phyloP scores from a whole-genome alignment of 306 rosid species.

The Ormosia semicastrata region DNA sequence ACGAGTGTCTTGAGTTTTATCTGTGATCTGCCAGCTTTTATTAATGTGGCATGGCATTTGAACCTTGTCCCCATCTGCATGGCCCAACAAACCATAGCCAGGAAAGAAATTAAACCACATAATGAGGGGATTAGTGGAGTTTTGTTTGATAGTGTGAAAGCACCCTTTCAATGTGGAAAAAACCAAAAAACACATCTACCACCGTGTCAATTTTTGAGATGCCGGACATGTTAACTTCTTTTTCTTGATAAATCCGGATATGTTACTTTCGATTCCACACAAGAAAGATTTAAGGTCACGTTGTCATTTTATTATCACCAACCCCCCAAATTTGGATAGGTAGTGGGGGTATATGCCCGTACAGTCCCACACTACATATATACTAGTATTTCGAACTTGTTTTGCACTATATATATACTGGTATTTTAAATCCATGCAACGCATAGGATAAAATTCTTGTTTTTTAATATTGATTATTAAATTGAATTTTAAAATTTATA shows the following conservation, averaged over 20 bases:
- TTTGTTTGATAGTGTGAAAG: conserved; percentile 21
- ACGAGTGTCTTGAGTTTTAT: conserved; percentile 10
- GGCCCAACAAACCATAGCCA: not conserved
- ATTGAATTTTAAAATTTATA: too few relatives aligned
- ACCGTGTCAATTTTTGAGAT: not conserved
- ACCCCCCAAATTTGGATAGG: too few relatives aligned
- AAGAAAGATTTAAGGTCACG: not conserved
- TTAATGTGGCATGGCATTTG: conserved; percentile 3
- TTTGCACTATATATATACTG: too few relatives aligned
- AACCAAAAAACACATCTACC: not conserved
- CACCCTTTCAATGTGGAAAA: not conserved
- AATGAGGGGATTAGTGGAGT: not conserved
- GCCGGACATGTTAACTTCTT: not conserved
- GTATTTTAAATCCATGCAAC: too few relatives aligned
- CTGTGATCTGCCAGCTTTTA: not conserved
- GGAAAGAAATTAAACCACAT: not conserved
- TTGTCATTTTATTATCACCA: too few relatives aligned
- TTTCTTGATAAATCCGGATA: too few relatives aligned
- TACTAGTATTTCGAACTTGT: too few relatives aligned
- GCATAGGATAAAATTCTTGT: too few relatives aligned
- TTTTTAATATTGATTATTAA: too few relatives aligned
- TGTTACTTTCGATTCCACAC: not conserved
- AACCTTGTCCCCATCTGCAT: conserved; percentile 18
- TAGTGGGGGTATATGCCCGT: too few relatives aligned
- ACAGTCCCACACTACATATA: too few relatives aligned